Evolutionary conservation across 768 basidiomycete genomes (phyloP), one percentile per base, ranked within the genome.

Genomic region (Collybia sordida): DNA sequence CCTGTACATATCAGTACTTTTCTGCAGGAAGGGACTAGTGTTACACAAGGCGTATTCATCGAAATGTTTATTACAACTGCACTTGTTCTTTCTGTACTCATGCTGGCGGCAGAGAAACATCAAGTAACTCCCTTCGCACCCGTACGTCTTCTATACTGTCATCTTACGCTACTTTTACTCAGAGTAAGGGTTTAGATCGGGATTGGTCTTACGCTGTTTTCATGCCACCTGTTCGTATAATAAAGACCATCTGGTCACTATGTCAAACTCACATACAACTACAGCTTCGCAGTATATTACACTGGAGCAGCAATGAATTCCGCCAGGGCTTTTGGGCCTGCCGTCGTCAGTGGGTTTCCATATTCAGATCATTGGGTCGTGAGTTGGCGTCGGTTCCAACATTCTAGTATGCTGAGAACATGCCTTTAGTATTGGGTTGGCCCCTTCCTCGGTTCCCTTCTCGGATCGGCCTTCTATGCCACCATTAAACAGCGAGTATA

Each of bases 101-200:
- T 88, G 83, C 63, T 88, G 21, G 86, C 86, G 3, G 82, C 81
- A 14, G 86, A 87, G 65, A 87, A 87, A 64, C 85, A 86, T 56
- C 67, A 71, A 22, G 71, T 73, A 2, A 87, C 85, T 1, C 81
- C 85, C 0, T 83, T 86, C 57, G 85, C 85, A 17, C 86, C 86
- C n/a, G 82, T 83, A 53, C 23, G 39, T 67, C 42, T 59, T 15
- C 24, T n/a, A 14, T 9, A 36, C 37, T 36, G 8, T 38, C 23
- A 38, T 42, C 19, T 6, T 27, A n/a, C 23, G 31, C 12, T 11
- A 42, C 17, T 1, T 1, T 36, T 31, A 42, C 36, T 45, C 24
- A 48, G 38, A 37, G 45, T 5, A 38, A 53, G 28, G 15, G 22
- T 36, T 17, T 50, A 82, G 83, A 59, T 86, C 53, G 82, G 85